Evolutionary conservation across 176 grass and related monocot genomes (phyloP).

Genomic region (Oryza meridionalis): DNA sequence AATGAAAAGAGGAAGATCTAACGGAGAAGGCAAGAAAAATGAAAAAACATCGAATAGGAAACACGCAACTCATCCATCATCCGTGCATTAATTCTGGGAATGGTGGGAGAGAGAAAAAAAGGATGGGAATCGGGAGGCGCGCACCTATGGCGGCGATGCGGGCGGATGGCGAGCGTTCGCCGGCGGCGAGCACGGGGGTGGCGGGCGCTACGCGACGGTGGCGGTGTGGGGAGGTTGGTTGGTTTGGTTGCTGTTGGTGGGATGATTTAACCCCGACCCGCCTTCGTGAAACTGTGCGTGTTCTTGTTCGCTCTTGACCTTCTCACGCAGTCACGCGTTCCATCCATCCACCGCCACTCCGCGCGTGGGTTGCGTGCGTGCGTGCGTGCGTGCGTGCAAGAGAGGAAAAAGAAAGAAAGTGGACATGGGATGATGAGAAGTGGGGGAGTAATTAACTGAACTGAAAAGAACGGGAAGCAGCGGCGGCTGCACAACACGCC

Average conservation of each 20-base stretch:
- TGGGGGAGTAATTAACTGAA: neutral
- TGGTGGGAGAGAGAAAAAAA: neutral
- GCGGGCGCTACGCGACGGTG: neutral
- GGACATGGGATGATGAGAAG: constrained; percentile 17
- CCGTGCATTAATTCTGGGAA: neutral
- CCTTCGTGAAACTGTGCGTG: constrained; percentile 33
- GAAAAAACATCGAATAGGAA: neutral
- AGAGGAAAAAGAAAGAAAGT: neutral
- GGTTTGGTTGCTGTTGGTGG: constrained; percentile 25
- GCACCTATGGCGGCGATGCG: constrained; percentile 32
- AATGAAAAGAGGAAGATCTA: neutral
- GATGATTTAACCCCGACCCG: constrained; percentile 30
- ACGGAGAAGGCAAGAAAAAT: constrained; percentile 7
- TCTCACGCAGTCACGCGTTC: constrained; percentile 1
- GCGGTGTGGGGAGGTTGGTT: constrained; percentile 25
- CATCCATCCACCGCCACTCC: constrained; percentile 23
- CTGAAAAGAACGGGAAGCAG: neutral
- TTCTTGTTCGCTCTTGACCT: constrained; percentile 28
- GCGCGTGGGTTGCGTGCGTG: constrained; percentile 30
- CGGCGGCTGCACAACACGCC: neutral
- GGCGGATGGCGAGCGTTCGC: constrained; percentile 14
- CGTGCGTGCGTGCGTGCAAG: constrained; percentile 30
- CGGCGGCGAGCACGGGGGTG: constrained; percentile 24
- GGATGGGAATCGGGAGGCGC: constrained; percentile 9
- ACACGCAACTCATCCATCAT: neutral